phyloP scores from a whole-genome alignment of 169 alveolate species.

The Eimeria maxima region DNA sequence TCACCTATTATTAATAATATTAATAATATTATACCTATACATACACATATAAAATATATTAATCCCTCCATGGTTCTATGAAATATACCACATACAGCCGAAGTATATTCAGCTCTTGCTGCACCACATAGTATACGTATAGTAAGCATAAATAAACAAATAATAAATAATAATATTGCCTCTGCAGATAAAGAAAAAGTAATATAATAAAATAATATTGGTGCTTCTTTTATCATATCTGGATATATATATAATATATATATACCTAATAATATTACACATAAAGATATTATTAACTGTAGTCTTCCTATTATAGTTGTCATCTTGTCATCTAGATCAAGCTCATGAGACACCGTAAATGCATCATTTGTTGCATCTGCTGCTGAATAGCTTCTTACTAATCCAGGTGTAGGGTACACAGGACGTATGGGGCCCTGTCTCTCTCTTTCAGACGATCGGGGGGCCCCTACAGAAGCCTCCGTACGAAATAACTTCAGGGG shows the following conservation, averaged over 20 bases:
- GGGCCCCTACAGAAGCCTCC: slow-evolving; percentile 17
- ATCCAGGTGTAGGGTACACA: slow-evolving; percentile 7
- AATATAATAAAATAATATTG: slow-evolving; percentile 62
- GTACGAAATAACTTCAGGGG: neutral
- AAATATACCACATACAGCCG: slow-evolving; percentile 73
- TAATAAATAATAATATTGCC: slow-evolving; percentile 16
- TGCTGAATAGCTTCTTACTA: slow-evolving; percentile 61
- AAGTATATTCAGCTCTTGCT: slow-evolving; percentile 63
- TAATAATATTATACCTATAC: slow-evolving; percentile 41
- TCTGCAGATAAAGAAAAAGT: slow-evolving; percentile 67
- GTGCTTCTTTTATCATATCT: slow-evolving; percentile 55
- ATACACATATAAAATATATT: slow-evolving; percentile 46
- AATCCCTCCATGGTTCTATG: slow-evolving; percentile 73
- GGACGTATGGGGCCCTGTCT: slow-evolving; percentile 47
- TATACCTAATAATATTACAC: slow-evolving; percentile 41
- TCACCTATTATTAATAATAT: slow-evolving; percentile 11
- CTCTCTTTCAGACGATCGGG: neutral
- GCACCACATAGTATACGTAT: slow-evolving; percentile 69
- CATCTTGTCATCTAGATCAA: slow-evolving; percentile 71
- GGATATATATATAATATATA: slow-evolving; percentile 57
- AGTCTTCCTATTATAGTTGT: slow-evolving; percentile 33
- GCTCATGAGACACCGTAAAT: slow-evolving; percentile 76
- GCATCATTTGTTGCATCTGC: slow-evolving; percentile 77
- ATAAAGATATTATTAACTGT: slow-evolving; percentile 38
- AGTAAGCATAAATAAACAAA: slow-evolving; percentile 46